These are phyloP conservation scores for Macrophomina pseudophaseolina DNA, from an alignment of 2,329 filamentous ascomycete genomes.

Conservation along the genomic window DNA sequence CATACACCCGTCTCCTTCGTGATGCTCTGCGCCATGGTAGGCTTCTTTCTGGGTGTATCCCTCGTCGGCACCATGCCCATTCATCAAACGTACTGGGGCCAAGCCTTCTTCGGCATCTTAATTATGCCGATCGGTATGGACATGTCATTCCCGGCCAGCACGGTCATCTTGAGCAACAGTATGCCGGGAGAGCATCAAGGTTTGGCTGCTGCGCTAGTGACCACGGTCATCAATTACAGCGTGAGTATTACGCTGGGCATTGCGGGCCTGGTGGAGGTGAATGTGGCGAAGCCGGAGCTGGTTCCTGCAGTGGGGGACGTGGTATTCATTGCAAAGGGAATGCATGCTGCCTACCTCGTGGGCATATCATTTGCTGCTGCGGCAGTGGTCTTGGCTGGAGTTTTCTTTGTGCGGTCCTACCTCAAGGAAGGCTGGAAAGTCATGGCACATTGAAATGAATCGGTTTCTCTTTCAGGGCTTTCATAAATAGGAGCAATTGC, in stretches of 20 bases:
- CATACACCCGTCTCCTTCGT: conserved; percentile 44
- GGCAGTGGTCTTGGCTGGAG: conserved; percentile 1
- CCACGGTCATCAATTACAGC: conserved; percentile 25
- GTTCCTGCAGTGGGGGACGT: neutral
- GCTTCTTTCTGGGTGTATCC: conserved; percentile 40
- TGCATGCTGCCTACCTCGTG: conserved; percentile 6
- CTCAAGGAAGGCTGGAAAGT: conserved; percentile 24
- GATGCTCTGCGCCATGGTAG: conserved; percentile 45
- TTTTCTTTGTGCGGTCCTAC: conserved; percentile 15
- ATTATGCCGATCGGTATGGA: conserved; percentile 45
- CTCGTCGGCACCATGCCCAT: conserved; percentile 39
- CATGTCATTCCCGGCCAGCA: conserved; percentile 30
- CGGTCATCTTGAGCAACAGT: conserved; percentile 24
- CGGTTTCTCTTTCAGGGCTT: no score
- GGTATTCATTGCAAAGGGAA: neutral
- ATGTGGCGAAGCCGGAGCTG: neutral
- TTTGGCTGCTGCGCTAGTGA: conserved; percentile 21
- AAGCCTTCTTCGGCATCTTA: conserved; percentile 43
- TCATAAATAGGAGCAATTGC: no score
- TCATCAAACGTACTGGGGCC: conserved; percentile 44
- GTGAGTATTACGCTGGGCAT: conserved; percentile 23
- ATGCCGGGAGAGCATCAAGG: conserved; percentile 25
- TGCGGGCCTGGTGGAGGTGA: conserved; percentile 22
- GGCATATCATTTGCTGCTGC: conserved; percentile 9
- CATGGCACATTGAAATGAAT: conserved; percentile 7